These are phyloP conservation scores for Cyberlindnera meyerae DNA, from an alignment of 805 yeast genomes.

Conservation along the genomic window DNA sequence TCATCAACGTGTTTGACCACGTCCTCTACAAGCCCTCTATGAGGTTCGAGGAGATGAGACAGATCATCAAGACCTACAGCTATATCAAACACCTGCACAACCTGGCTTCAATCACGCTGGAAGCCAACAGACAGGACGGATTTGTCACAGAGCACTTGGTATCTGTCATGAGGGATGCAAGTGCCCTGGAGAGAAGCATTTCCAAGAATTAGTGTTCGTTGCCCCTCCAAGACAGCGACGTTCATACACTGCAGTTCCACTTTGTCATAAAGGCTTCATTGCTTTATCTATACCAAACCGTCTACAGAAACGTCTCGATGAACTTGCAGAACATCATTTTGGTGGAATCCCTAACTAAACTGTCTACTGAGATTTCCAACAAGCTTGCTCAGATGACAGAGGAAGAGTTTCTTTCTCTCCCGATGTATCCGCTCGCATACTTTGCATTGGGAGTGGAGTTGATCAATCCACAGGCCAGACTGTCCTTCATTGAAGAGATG, in stretches of 20 bases:
- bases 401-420: neutral
- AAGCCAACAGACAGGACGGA: conserved; percentile 4
- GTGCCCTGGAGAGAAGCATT: conserved; percentile 1
- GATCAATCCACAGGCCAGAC: conserved; percentile 2
- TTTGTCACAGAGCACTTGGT: conserved; percentile 4
- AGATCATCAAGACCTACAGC: conserved; percentile 3
- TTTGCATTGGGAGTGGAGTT: conserved; percentile 7
- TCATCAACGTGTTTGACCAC: conserved; percentile 6
- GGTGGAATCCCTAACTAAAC: conserved; percentile 3
- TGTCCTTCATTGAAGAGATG: conserved; percentile 3
- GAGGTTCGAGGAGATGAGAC: conserved; percentile 1
- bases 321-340: conserved; percentile 1
- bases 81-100: conserved; percentile 7
- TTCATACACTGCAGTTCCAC: neutral
- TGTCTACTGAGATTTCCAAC: conserved; percentile 1
- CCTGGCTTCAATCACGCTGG: conserved; percentile 4
- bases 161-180: conserved; percentile 4
- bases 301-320: conserved; percentile 6
- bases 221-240: neutral
- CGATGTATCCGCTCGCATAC: conserved; percentile 4
- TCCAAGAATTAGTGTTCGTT: neutral
- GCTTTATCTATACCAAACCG: conserved; percentile 9
- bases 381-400: neutral
- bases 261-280: conserved; percentile 5
- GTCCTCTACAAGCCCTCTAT: neutral